These are phyloP conservation scores for Flaveria robusta DNA, from an alignment of 129 eudicot species.

Conservation along the genomic window DNA sequence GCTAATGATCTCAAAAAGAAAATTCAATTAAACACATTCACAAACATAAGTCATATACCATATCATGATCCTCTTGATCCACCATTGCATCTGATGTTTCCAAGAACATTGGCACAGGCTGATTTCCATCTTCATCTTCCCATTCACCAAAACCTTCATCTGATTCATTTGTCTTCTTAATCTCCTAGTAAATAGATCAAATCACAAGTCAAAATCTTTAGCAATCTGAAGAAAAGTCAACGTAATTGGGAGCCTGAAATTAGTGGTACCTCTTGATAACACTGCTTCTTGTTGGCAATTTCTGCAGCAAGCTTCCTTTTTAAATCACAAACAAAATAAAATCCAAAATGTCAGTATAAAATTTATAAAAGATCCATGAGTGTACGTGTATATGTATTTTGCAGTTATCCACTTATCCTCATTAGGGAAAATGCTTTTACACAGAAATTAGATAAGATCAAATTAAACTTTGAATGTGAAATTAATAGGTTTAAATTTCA, in stretches of 20 bases:
- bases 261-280: conserved; percentile 42
- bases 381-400: neutral
- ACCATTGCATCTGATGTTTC: conserved; percentile 44
- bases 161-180: conserved; percentile 44
- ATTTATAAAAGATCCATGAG: neutral
- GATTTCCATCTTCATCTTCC: conserved; percentile 48
- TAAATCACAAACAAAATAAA: conserved; percentile 17
- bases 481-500: neutral
- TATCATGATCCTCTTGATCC: conserved; percentile 49
- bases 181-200: conserved; percentile 41
- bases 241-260: neutral
- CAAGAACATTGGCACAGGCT: conserved; percentile 74
- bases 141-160: conserved; percentile 43
- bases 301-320: conserved; percentile 64
- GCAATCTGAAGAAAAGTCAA: neutral
- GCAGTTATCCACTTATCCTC: neutral
- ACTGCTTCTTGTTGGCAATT: conserved; percentile 46
- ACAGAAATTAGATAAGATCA: too few species aligned
- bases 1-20: conserved; percentile 10
- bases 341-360: conserved; percentile 17
- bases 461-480: neutral
- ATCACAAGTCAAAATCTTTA: conserved; percentile 3
- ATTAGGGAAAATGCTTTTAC: neutral
- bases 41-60: conserved; percentile 33
- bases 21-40: neutral